Base-by-base conservation (phyloP, 352 stramenopile genomes). In the Globisporangium alternatum region DNA sequence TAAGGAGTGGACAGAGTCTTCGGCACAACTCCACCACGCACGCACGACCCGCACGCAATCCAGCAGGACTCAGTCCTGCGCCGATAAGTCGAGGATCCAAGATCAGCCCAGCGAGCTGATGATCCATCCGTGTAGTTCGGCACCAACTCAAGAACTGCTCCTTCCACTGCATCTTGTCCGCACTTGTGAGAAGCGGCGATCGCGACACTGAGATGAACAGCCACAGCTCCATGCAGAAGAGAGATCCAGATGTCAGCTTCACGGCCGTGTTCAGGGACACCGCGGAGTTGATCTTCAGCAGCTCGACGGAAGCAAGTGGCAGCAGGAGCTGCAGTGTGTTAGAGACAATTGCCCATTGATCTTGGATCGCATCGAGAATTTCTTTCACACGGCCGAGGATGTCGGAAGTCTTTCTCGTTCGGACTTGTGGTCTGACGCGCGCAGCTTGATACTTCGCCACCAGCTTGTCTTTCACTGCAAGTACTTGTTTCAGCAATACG, bases 221-320 rank as follows among this genome's bases (percentile, higher is more conserved):
- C 63, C 63, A 68, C 54, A 68, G 15, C 28, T 68, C 63, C 25
- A 64, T 25, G n/a, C 63, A 64, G 9, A 64, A 49, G n/a, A 64
- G 41, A 10, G 33, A 3, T 15, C 63, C 63, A 10, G 55, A 60
- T 39, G 63, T 68, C 13, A 56, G 13, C 53, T 44, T 57, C 31
- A 52, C 15, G 30, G 30, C 12, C 2, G 39, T 44, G 8, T 19
- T 28, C 37, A 54, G 28, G 9, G 48, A n/a, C 8, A 13, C 19
- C 15, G 12, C 22, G 1, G 10, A 21, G 28, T 22, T 62, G 7
- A 45, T 45, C 28, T 44, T 53, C 5, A 68, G 28, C 41, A 64
- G 35, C 12, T 68, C 63, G 3, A 41, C 39, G 9, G 15, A 41
- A 25, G 63, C 56, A 28, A 68, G 31, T 2, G 56, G 63, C 37